Evolutionary conservation across 1,284 basidiomycete species (phyloP).

Genomic region (Leccinum griseonigrum): DNA sequence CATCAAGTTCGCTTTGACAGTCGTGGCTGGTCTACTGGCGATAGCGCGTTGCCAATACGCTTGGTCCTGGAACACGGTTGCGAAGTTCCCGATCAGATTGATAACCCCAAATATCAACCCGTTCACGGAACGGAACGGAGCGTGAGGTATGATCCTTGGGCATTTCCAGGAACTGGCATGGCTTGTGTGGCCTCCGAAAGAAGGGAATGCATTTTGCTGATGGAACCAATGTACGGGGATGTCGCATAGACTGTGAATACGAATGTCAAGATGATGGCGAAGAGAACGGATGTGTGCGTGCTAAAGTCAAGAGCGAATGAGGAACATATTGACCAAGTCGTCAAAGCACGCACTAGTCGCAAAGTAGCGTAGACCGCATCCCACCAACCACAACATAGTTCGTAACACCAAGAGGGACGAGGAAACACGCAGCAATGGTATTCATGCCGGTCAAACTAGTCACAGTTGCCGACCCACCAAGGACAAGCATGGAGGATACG

Average conservation of each 20-base stretch:
- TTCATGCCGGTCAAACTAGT: conserved; percentile 80
- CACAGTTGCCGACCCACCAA: conserved; percentile 79
- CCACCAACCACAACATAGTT: conserved; percentile 64
- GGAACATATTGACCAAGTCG: conserved; percentile 10
- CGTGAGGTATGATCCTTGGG: conserved; percentile 69
- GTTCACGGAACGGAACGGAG: conserved; percentile 66
- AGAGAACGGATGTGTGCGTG: conserved; percentile 79
- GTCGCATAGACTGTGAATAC: conserved; percentile 78
- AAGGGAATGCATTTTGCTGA: conserved; percentile 56
- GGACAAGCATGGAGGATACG: conserved; percentile 57
- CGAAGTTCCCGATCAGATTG: conserved; percentile 83
- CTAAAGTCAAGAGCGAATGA: conserved; percentile 35
- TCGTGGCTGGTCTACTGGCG: conserved; percentile 78
- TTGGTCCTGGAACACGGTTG: conserved; percentile 76
- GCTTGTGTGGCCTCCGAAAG: conserved; percentile 48
- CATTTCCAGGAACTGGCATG: conserved; percentile 62
- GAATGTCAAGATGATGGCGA: conserved; percentile 75
- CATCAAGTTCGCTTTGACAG: conserved; percentile 84
- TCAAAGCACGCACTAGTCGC: conserved; percentile 49
- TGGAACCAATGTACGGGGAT: conserved; percentile 58
- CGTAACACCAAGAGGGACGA: conserved; percentile 62
- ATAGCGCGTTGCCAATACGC: conserved; percentile 88
- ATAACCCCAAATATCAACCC: conserved; percentile 89
- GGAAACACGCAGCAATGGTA: conserved; percentile 79
- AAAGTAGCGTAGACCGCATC: conserved; percentile 58